Evolutionary conservation across 352 stramenopile species (phyloP).

Genomic region (Pythium diclinum): DNA sequence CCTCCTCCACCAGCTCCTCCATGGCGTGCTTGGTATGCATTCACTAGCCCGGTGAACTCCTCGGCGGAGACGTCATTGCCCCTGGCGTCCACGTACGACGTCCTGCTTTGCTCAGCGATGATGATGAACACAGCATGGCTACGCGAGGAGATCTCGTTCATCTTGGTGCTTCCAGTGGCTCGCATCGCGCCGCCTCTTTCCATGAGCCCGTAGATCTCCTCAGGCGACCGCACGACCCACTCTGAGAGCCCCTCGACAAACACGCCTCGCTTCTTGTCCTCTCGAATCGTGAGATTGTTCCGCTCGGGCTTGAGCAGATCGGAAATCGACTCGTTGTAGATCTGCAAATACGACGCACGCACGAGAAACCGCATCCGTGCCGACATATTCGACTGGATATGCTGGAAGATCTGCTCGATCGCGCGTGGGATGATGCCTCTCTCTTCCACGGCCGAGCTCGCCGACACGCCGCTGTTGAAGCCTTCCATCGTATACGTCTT

Average conservation of each 20-base stretch:
- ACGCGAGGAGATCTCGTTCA: conserved; percentile 86
- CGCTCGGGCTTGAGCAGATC: conserved; percentile 93
- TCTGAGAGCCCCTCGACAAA: conserved; percentile 94
- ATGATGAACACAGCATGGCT: conserved; percentile 95
- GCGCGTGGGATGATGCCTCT: conserved; percentile 97
- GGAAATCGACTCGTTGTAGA: conserved; percentile 95
- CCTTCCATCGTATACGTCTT: conserved; percentile 98
- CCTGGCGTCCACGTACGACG: conserved; percentile 81
- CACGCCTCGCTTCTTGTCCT: conserved; percentile 91
- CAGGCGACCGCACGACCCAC: conserved; percentile 90
- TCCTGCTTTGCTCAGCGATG: conserved; percentile 92
- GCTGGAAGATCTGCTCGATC: conserved; percentile 95
- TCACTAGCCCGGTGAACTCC: conserved; percentile 83
- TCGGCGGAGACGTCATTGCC: conserved; percentile 80
- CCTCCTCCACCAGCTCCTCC: conserved; percentile 10
- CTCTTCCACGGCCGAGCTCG: conserved; percentile 72
- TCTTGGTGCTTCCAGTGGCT: conserved; percentile 82
- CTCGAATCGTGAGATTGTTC: conserved; percentile 90
- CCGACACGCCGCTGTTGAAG: conserved; percentile 76
- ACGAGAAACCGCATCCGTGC: conserved; percentile 89
- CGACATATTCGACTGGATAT: conserved; percentile 88
- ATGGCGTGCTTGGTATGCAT: conserved; percentile 63
- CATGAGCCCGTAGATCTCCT: conserved; percentile 95
- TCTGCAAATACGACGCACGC: conserved; percentile 91
- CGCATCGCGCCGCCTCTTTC: conserved; percentile 84